Conservation (phyloP, 257 asterid species). For the Solanum chmielewskii region DNA sequence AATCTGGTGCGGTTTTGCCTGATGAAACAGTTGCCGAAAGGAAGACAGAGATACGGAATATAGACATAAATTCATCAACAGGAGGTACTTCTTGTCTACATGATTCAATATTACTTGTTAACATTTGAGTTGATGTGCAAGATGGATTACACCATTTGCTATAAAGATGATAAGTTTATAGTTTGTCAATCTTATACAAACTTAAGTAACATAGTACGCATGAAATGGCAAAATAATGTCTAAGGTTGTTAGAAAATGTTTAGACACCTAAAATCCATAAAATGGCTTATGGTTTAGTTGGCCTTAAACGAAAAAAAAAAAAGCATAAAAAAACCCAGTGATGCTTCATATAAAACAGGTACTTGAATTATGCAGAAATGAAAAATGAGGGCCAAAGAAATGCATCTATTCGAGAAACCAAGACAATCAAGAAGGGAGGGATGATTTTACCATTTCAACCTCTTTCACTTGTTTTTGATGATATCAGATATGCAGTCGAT, state of each 20-base stretch:
- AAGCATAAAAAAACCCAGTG: background rate
- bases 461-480: background rate
- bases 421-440: background rate
- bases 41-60: constrained; percentile 16
- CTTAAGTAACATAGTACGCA: background rate
- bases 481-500: background rate
- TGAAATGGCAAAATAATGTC: background rate
- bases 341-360: background rate
- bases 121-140: background rate
- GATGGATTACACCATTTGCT: background rate
- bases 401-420: background rate
- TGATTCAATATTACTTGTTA: background rate
- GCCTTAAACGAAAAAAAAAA: background rate
- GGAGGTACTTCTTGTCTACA: background rate
- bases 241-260: background rate
- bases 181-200: background rate
- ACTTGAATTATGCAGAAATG: background rate
- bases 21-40: constrained; percentile 33
- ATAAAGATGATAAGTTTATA: background rate
- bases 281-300: background rate
- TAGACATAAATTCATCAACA: background rate
- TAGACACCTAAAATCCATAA: background rate
- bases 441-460: background rate
- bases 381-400: background rate
- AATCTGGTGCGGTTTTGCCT: constrained; percentile 44